phyloP scores from a whole-genome alignment of 2,329 filamentous ascomycete genomes.

The Pezicula carpinea region DNA sequence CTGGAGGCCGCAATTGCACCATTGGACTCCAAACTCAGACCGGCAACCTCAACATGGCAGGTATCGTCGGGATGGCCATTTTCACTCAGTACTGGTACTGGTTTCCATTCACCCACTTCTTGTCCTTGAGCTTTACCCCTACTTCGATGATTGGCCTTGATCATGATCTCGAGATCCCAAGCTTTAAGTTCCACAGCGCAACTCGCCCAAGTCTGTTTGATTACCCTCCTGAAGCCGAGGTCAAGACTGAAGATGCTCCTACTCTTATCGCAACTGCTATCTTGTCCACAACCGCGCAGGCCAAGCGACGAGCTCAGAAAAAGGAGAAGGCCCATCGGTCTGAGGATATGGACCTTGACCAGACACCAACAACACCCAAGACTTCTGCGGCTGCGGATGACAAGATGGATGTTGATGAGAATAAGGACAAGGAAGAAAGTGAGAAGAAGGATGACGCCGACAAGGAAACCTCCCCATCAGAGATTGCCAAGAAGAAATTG shows the following conservation, averaged over 20 bases:
- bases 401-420: conserved; percentile 84
- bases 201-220: conserved; percentile 94
- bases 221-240: conserved; percentile 93
- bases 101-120: conserved; percentile 98
- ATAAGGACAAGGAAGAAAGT: conserved; percentile 41
- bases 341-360: conserved; percentile 86
- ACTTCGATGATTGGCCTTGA: conserved; percentile 94
- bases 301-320: conserved; percentile 88
- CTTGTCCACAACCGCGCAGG: conserved; percentile 92
- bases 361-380: conserved; percentile 70
- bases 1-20: conserved; percentile 95
- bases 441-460: conserved; percentile 60
- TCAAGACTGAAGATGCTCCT: conserved; percentile 89
- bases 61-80: conserved; percentile 94
- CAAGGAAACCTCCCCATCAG: conserved; percentile 49
- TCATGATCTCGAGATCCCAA: conserved; percentile 86
- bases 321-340: conserved; percentile 86
- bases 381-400: conserved; percentile 52
- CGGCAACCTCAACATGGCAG: conserved; percentile 97
- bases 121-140: conserved; percentile 93
- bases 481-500: conserved; percentile 75
- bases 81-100: conserved; percentile 99
- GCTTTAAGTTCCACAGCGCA: conserved; percentile 93
- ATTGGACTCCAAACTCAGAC: conserved; percentile 97
- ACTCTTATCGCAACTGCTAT: conserved; percentile 94